Conservation (phyloP, 108 stramenopile genomes). For the Parietichytrium sp. region DNA sequence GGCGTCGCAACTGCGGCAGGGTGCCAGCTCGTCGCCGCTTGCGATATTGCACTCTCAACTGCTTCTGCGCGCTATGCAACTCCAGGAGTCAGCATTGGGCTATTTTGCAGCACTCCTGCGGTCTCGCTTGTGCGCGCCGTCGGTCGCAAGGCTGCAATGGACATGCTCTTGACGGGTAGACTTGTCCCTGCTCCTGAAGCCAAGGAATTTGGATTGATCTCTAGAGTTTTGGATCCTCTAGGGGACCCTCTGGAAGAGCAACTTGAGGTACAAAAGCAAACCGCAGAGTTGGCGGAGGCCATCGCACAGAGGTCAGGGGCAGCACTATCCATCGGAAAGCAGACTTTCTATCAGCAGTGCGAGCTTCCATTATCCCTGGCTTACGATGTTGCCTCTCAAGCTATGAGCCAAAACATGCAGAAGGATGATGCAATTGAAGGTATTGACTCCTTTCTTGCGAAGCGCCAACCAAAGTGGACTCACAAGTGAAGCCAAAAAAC, state of each 20-base stretch:
- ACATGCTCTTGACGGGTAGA: slow-evolving; percentile 73
- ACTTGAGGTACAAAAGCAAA: slow-evolving; percentile 44
- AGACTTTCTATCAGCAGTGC: slow-evolving; percentile 62
- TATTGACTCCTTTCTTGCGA: slow-evolving; percentile 64
- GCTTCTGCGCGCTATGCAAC: slow-evolving; percentile 64
- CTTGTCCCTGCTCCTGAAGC: slow-evolving; percentile 66
- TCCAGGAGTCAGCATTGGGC: slow-evolving; percentile 69
- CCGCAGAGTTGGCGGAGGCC: slow-evolving; percentile 48
- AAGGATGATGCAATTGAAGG: slow-evolving; percentile 60
- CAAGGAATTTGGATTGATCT: slow-evolving; percentile 58
- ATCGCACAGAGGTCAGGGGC: slow-evolving; percentile 61
- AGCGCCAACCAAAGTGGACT: slow-evolving; percentile 50
- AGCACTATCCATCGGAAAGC: slow-evolving; percentile 64
- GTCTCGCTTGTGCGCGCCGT: slow-evolving; percentile 65
- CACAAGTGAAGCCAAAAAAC: not conserved
- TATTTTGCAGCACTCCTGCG: slow-evolving; percentile 75
- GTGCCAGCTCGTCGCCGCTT: slow-evolving; percentile 75
- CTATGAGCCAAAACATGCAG: slow-evolving; percentile 64
- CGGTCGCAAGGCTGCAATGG: slow-evolving; percentile 67
- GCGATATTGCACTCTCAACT: slow-evolving; percentile 64
- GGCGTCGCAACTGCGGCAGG: slow-evolving; percentile 76
- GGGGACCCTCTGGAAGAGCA: slow-evolving; percentile 1
- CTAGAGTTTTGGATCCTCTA: slow-evolving; percentile 48
- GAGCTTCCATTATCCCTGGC: slow-evolving; percentile 55
- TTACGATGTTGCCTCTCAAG: slow-evolving; percentile 62